These are phyloP conservation scores for Babesia sp. DNA, from an alignment of 169 alveolate species.

Conservation along the genomic window DNA sequence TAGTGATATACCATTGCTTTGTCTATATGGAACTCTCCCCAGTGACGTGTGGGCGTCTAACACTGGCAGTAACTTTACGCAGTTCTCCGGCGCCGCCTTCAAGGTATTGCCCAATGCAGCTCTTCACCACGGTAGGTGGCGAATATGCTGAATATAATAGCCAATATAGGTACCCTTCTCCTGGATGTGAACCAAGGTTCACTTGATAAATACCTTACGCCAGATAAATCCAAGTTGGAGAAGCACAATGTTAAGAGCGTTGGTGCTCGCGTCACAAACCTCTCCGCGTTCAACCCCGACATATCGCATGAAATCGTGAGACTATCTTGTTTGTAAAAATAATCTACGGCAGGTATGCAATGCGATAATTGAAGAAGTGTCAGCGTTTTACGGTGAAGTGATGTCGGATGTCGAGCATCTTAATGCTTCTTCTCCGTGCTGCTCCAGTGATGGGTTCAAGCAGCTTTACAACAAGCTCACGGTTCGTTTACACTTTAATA, in stretches of 20 bases:
- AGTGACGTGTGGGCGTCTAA: no score
- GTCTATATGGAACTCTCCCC: no score
- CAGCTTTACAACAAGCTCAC: constrained; percentile 45
- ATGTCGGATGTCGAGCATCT: constrained; percentile 4
- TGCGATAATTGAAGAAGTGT: constrained; percentile 45
- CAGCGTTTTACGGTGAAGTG: constrained; percentile 4
- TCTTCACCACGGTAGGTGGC: constrained; percentile 89
- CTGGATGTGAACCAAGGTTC: constrained; percentile 73
- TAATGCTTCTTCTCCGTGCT: constrained; percentile 2
- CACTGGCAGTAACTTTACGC: not conserved
- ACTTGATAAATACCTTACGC: constrained; percentile 77
- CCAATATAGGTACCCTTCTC: constrained; percentile 83
- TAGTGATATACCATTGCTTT: not conserved
- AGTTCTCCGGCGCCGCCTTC: constrained; percentile 90
- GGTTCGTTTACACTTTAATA: not conserved
- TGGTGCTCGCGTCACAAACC: constrained; percentile 78
- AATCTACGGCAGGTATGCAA: constrained; percentile 29
- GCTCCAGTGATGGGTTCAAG: constrained; percentile 25
- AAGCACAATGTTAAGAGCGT: constrained; percentile 84
- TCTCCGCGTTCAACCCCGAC: constrained; percentile 66
- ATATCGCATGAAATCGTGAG: constrained; percentile 25
- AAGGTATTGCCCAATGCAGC: constrained; percentile 79
- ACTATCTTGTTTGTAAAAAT: not conserved
- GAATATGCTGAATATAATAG: constrained; percentile 35
- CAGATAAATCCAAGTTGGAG: constrained; percentile 80